Evolutionary conservation across 2,329 filamentous ascomycete species (phyloP), one percentile per base, ranked within the genome.

Genomic region (Aureobasidium leucospermi): DNA sequence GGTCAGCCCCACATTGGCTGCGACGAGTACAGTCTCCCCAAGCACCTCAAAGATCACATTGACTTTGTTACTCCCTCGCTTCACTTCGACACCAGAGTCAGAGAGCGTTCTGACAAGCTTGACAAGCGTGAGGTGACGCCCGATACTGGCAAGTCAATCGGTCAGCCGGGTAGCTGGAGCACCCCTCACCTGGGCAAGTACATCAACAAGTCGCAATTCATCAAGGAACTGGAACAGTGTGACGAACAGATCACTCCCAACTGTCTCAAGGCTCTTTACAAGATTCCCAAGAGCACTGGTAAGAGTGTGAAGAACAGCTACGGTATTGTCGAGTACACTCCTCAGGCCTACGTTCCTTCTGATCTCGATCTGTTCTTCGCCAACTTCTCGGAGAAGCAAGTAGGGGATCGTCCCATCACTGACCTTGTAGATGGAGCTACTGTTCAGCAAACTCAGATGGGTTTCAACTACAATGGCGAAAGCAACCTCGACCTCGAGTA

Each of bases 401-500:
- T 73, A 13, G 70, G 71, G 8, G 57, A 67, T 10, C 67, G 63
- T 28, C 72, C 65, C 32, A 73, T 64, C 36, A 64, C 68, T 34
- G 67, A 66, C 59, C 68, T 62, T 36, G 72, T 71, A 61, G 67
- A 64, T 61, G 69, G 69, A 2, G 69, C 65, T 23, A 70, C 70
- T 10, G 72, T 78, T 11, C 78, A 80, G 59, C 77, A 70, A 23
- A 68, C 64, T 2, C 68, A 67, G 4, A 68, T 73, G 57, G 62
- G 68, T 7, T 74, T 74, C 59, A 67, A 67, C 46, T 71, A 65
- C 64, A 76, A 76, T 23, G 62, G 62, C 46, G 82, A 85, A 70
- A 79, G 79, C 1, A 70, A 79, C 41, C 74, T 85, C 11, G 82
- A 85, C 64, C 73, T 85, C 3, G 71, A 82, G 61, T 80, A 82